Evolutionary conservation across 2,329 filamentous ascomycete species (phyloP).

Genomic region (Diaporthe ampelina): DNA sequence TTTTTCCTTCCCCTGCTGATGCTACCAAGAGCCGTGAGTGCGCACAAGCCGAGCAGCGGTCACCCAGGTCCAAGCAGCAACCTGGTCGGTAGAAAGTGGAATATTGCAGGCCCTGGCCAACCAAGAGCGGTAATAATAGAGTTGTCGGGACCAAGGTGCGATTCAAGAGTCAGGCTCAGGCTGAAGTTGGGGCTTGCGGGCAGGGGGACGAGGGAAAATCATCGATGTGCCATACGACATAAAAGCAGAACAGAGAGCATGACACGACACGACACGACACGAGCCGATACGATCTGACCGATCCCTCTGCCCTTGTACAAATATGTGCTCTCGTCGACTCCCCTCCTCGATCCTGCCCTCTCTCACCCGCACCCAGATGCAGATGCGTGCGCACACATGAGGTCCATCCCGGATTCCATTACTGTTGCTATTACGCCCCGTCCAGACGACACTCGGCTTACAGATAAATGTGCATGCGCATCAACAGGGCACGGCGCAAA

Average conservation of each 20-base stretch:
- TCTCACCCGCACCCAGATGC: not conserved
- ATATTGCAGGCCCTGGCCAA: slow-evolving; percentile 38
- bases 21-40: slow-evolving; percentile 13
- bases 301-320: slow-evolving; percentile 23
- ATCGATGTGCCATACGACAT: slow-evolving; percentile 1
- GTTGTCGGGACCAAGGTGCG: slow-evolving; percentile 35
- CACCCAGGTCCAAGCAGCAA: slow-evolving; percentile 33
- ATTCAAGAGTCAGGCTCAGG: slow-evolving; percentile 24
- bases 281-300: not conserved
- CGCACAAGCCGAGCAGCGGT: slow-evolving; percentile 43
- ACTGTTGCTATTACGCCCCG: slow-evolving; percentile 31
- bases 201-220: slow-evolving; percentile 13
- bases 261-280: slow-evolving; percentile 18
- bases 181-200: not conserved
- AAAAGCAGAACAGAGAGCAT: slow-evolving; percentile 21
- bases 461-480: slow-evolving; percentile 24
- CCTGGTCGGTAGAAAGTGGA: slow-evolving; percentile 32
- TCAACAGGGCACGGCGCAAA: slow-evolving; percentile 31
- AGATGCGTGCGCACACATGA: not conserved
- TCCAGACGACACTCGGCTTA: not conserved
- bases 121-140: slow-evolving; percentile 41
- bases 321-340: not conserved
- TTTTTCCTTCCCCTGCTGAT: not conserved
- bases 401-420: slow-evolving; percentile 13
- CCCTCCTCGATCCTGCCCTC: not conserved